phyloP scores from a whole-genome alignment of 495 filamentous ascomycete genomes.

The Annulohypoxylon stygium region DNA sequence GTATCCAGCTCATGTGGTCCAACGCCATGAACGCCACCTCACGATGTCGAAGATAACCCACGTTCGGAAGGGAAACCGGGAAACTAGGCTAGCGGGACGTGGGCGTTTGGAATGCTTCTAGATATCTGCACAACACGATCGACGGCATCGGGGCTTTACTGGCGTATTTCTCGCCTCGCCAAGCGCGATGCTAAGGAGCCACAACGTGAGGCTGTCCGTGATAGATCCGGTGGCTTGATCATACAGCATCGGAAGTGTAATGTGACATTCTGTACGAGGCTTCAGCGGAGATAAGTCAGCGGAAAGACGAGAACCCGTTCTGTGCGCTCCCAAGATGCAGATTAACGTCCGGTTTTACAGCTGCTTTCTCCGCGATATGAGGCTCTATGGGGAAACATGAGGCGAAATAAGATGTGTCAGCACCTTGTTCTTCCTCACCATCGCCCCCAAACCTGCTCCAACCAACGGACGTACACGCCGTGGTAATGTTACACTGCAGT shows the following conservation, averaged over 20 bases:
- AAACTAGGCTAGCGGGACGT: not conserved
- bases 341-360: not conserved
- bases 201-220: not conserved
- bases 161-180: not conserved
- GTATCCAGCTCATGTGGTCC: not conserved
- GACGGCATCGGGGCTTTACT: not conserved
- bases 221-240: constrained; percentile 14
- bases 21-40: constrained; percentile 15
- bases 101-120: not conserved
- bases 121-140: not conserved
- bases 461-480: not conserved
- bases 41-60: not conserved
- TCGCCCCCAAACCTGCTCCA: not conserved
- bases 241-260: not conserved
- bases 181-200: not conserved
- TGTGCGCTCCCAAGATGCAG: not conserved
- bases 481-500: constrained; percentile 25
- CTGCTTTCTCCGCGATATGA: not conserved
- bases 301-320: not conserved
- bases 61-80: not conserved
- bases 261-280: not conserved
- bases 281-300: not conserved
- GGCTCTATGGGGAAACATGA: not conserved
- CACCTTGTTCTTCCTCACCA: constrained; percentile 7
- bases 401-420: constrained; percentile 1